phyloP scores from a whole-genome alignment of 768 basidiomycete genomes.

The Agaricus bisporus region DNA sequence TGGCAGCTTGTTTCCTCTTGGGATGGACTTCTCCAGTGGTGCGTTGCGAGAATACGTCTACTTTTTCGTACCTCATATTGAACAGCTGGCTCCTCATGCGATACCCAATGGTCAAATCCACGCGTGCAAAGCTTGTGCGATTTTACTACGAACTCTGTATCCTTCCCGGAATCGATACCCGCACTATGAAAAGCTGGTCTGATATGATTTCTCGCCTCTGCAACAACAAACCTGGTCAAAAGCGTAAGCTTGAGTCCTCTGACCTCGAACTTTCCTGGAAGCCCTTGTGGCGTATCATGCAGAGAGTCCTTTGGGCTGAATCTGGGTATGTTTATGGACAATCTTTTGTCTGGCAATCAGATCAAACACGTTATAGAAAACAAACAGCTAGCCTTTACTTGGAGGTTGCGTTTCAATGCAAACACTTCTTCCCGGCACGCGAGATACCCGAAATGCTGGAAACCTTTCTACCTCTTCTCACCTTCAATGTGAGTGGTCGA shows the following conservation, averaged over 20 bases:
- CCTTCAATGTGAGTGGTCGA: constrained; percentile 51
- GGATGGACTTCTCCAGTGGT: constrained; percentile 81
- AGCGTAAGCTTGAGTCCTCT: constrained; percentile 56
- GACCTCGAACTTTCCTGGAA: constrained; percentile 72
- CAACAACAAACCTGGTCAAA: constrained; percentile 55
- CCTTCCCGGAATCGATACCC: constrained; percentile 69
- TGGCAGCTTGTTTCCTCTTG: constrained; percentile 72
- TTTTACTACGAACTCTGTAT: constrained; percentile 78
- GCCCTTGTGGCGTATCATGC: constrained; percentile 68
- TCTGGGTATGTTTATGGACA: constrained; percentile 51
- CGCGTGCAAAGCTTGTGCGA: constrained; percentile 65
- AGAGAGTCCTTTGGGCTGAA: constrained; percentile 74
- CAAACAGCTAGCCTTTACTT: constrained; percentile 39
- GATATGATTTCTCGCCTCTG: constrained; percentile 73
- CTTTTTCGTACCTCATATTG: background rate
- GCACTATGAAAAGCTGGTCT: constrained; percentile 67
- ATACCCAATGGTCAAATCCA: constrained; percentile 66
- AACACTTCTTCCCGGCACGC: constrained; percentile 56
- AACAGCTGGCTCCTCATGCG: constrained; percentile 75
- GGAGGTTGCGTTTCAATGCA: constrained; percentile 68
- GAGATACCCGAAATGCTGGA: constrained; percentile 70
- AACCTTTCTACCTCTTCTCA: constrained; percentile 65
- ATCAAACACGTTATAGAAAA: constrained; percentile 59
- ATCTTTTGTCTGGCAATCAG: constrained; percentile 29
- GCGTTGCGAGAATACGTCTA: constrained; percentile 14